These are phyloP conservation scores for Fagus sylvatica DNA, from an alignment of 306 rosid species.

Conservation along the genomic window DNA sequence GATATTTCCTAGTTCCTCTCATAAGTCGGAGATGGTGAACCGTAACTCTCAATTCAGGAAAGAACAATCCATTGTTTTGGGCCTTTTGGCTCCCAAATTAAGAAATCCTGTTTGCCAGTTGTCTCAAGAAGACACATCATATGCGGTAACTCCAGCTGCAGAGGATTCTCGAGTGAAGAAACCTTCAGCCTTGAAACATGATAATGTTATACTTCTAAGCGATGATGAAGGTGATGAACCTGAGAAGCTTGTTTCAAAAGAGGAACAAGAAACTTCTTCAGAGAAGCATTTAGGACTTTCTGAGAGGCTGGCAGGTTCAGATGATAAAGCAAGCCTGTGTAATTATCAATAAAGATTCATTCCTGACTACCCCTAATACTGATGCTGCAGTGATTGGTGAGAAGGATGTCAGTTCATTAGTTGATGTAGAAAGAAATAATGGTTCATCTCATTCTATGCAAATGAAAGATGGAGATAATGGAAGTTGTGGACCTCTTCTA, in stretches of 20 bases:
- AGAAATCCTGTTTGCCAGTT: constrained; percentile 44
- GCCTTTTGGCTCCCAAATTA: constrained; percentile 33
- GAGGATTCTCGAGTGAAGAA: constrained; percentile 44
- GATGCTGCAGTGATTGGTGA: constrained; percentile 51
- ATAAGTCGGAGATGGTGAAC: constrained; percentile 30
- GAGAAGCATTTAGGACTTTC: constrained; percentile 27
- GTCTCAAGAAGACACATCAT: constrained; percentile 54
- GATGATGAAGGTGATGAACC: constrained; percentile 76
- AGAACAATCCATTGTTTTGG: constrained; percentile 43
- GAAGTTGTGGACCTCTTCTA: constrained; percentile 31
- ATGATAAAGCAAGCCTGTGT: constrained; percentile 46
- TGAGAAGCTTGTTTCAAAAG: constrained; percentile 40
- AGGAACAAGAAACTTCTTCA: constrained; percentile 34
- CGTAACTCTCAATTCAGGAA: constrained; percentile 30
- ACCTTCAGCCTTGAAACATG: constrained; percentile 34
- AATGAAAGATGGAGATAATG: constrained; percentile 45
- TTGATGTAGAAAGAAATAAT: constrained; percentile 34
- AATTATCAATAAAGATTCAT: constrained; percentile 34
- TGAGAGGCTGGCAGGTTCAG: constrained; percentile 36
- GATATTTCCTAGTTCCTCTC: constrained; percentile 22
- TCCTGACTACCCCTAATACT: constrained; percentile 42
- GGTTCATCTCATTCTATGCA: constrained; percentile 34
- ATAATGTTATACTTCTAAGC: constrained; percentile 67
- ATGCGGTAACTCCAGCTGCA: constrained; percentile 30
- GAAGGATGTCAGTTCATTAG: constrained; percentile 34